These are phyloP conservation scores for Rhododendron ferrugineum DNA, from an alignment of 148 eudicot genomes.

Conservation along the genomic window DNA sequence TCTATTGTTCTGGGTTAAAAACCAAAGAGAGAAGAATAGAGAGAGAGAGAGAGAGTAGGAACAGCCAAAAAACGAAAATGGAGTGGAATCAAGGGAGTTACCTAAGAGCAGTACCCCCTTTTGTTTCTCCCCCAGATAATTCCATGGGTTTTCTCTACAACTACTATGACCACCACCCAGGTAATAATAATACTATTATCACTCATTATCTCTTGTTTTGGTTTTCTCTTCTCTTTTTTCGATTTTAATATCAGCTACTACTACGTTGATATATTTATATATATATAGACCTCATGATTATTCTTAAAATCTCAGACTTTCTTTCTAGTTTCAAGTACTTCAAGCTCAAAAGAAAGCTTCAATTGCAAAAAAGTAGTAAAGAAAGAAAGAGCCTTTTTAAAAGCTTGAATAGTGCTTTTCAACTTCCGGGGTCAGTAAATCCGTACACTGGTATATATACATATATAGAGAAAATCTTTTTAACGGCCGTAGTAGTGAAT, in stretches of 20 bases:
- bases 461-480: too few species aligned
- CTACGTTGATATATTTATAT: too few species aligned
- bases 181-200: slow-evolving; percentile 5
- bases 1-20: not conserved
- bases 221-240: too few species aligned
- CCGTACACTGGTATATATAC: too few species aligned
- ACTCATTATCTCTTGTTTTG: not conserved
- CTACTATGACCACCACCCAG: slow-evolving; percentile 36
- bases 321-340: too few species aligned
- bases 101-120: slow-evolving; percentile 21
- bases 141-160: slow-evolving; percentile 48
- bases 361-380: not conserved
- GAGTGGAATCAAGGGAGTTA: slow-evolving; percentile 41
- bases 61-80: slow-evolving; percentile 18
- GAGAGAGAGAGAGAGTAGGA: not conserved
- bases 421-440: too few species aligned
- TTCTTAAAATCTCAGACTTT: too few species aligned
- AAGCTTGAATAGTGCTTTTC: not conserved
- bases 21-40: not conserved
- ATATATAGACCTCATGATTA: too few species aligned
- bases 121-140: slow-evolving; percentile 37
- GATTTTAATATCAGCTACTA: too few species aligned
- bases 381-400: not conserved
- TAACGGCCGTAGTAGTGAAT: too few species aligned
- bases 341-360: too few species aligned